These are phyloP conservation scores for Venturia pyrina DNA, from an alignment of 2,329 filamentous ascomycete genomes.

Conservation along the genomic window DNA sequence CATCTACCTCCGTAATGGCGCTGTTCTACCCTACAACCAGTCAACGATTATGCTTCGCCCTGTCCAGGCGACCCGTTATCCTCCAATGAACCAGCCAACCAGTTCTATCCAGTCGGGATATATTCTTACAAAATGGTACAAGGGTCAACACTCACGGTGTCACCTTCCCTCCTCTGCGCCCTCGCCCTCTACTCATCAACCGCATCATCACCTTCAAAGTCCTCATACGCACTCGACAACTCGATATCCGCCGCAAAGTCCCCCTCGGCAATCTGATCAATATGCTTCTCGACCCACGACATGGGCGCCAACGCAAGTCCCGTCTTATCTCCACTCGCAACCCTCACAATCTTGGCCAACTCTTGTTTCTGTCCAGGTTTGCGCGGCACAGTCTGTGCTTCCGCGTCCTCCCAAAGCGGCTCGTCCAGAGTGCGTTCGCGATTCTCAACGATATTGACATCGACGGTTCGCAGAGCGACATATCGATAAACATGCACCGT, in stretches of 20 bases:
- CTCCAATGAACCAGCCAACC: background rate
- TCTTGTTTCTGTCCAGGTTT: background rate
- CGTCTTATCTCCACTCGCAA: background rate
- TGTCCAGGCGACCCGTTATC: background rate
- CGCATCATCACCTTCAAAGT: background rate
- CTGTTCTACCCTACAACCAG: background rate
- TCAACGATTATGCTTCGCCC: background rate
- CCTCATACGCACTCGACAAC: background rate
- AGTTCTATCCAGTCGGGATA: background rate
- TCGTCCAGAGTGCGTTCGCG: slow-evolving; percentile 20
- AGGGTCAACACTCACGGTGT: background rate
- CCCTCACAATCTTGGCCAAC: background rate
- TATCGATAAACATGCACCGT: slow-evolving; percentile 57
- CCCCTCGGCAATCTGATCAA: background rate
- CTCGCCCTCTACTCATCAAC: background rate
- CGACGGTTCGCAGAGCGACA: slow-evolving; percentile 63
- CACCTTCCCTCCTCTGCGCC: background rate
- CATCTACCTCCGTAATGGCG: background rate
- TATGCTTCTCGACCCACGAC: background rate
- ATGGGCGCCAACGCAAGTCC: background rate
- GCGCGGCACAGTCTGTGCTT: background rate
- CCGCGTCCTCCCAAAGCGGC: background rate
- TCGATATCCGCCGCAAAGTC: background rate
- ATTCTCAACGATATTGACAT: slow-evolving; percentile 38
- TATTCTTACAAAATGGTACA: background rate